Evolutionary conservation across 495 filamentous ascomycete genomes (phyloP).

Genomic region (Neurospora sublineolata): DNA sequence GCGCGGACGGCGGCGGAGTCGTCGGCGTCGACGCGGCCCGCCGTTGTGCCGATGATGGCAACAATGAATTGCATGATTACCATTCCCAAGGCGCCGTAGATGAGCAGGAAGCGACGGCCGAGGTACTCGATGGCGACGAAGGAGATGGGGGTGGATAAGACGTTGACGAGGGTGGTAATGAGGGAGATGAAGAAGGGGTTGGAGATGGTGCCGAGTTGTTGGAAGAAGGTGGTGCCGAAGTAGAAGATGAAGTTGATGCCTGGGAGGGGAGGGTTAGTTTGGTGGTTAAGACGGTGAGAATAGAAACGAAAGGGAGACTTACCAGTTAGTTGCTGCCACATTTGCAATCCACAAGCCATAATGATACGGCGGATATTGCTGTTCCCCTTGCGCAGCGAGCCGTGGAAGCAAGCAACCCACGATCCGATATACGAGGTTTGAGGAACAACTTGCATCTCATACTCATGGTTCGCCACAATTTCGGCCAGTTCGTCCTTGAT

Average conservation of each 20-base stretch:
- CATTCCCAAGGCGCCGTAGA: conserved; percentile 70
- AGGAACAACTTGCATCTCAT: conserved; percentile 55
- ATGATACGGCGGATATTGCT: conserved; percentile 59
- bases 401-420: conserved; percentile 55
- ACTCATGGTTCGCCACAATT: conserved; percentile 73
- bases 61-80: conserved; percentile 71
- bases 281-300: background rate
- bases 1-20: conserved; percentile 51
- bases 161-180: conserved; percentile 77
- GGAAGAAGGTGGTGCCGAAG: conserved; percentile 72
- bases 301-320: background rate
- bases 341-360: conserved; percentile 58
- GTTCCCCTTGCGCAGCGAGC: conserved; percentile 40
- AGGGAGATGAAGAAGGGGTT: conserved; percentile 73
- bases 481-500: conserved; percentile 63
- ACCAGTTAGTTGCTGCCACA: conserved; percentile 53
- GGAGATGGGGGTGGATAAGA: conserved; percentile 63
- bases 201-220: conserved; percentile 52
- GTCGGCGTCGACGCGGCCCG: conserved; percentile 26
- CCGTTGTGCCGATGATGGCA: conserved; percentile 56
- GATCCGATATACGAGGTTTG: conserved; percentile 50
- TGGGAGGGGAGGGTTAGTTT: conserved; percentile 16
- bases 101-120: conserved; percentile 66
- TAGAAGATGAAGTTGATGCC: conserved; percentile 92
- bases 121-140: conserved; percentile 72